phyloP scores from a whole-genome alignment of 129 eudicot genomes.

The Pseudognaphalium luteoalbum region DNA sequence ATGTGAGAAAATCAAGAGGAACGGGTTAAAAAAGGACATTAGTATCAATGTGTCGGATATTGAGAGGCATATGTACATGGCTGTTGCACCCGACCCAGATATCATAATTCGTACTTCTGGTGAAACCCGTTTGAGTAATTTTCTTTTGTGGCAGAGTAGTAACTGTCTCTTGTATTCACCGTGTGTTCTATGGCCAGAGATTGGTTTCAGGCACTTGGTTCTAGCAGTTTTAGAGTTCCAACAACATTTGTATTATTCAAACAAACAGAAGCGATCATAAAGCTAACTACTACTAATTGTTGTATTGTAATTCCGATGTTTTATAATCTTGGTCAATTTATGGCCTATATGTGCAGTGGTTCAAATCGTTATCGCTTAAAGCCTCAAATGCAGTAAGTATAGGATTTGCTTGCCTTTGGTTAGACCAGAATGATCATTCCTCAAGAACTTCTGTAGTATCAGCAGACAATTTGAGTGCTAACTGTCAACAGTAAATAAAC shows the following conservation, averaged over 20 bases:
- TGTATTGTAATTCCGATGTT: background rate
- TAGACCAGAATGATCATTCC: too few relatives aligned
- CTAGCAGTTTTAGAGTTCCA: background rate
- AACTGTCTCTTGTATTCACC: constrained; percentile 1
- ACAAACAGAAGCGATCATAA: background rate
- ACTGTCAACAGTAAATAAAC: too few relatives aligned
- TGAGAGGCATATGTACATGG: constrained; percentile 4
- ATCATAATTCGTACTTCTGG: background rate
- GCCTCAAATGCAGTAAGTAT: background rate
- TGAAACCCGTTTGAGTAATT: constrained; percentile 12
- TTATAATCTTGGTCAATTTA: background rate
- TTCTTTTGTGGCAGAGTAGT: constrained; percentile 7
- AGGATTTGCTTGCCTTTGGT: background rate
- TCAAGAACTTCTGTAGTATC: too few relatives aligned
- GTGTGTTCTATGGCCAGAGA: constrained; percentile 8
- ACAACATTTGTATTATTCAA: background rate
- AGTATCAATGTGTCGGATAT: background rate
- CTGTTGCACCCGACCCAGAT: constrained; percentile 10
- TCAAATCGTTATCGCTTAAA: background rate
- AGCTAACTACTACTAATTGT: background rate
- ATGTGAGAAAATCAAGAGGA: background rate
- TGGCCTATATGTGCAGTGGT: background rate
- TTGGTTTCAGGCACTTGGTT: background rate
- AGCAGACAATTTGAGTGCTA: too few relatives aligned
- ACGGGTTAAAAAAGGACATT: background rate